These are phyloP conservation scores for Beta corolliflora DNA, from an alignment of 179 eudicot genomes.

Conservation along the genomic window DNA sequence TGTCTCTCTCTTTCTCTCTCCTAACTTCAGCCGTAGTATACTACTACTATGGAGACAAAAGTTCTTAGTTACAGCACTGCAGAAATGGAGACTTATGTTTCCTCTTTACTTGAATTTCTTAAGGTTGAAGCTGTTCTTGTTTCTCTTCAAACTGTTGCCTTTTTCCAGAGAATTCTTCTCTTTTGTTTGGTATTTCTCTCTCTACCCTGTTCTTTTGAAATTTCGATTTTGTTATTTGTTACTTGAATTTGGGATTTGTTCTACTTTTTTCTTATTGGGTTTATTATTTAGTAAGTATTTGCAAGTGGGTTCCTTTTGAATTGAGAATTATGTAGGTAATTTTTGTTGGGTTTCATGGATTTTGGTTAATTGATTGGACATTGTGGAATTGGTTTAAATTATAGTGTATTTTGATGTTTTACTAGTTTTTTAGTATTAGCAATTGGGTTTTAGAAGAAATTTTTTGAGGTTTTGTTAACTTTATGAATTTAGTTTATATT, in stretches of 20 bases:
- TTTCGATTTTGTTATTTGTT: not conserved
- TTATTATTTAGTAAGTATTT: not conserved
- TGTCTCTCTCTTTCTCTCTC: not conserved
- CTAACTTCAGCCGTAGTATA: not conserved
- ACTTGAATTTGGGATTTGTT: not conserved
- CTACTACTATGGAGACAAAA: slow-evolving; percentile 15
- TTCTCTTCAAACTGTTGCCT: slow-evolving; percentile 19
- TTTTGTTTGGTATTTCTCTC: slow-evolving; percentile 20
- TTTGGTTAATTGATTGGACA: not conserved
- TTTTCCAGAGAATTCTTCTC: slow-evolving; percentile 16
- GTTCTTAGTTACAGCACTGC: not conserved
- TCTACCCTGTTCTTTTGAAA: not conserved
- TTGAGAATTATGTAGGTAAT: not conserved
- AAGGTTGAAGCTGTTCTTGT: slow-evolving; percentile 11
- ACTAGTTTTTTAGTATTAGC: not conserved
- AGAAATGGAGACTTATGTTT: slow-evolving; percentile 6
- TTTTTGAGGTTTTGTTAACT: not conserved
- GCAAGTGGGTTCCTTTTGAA: slow-evolving; percentile 14
- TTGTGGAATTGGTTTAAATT: not conserved
- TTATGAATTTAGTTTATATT: not conserved
- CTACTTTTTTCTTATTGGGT: not conserved
- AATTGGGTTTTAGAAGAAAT: not conserved
- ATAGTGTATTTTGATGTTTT: not conserved
- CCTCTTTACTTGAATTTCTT: slow-evolving; percentile 10
- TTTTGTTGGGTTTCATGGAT: not conserved